A percentile compares a stretch with the other conserved stretches of the same genome.
Conservation (phyloP, 2,329 filamentous ascomycete genomes). For the Annulohypoxylon truncatum region DNA sequence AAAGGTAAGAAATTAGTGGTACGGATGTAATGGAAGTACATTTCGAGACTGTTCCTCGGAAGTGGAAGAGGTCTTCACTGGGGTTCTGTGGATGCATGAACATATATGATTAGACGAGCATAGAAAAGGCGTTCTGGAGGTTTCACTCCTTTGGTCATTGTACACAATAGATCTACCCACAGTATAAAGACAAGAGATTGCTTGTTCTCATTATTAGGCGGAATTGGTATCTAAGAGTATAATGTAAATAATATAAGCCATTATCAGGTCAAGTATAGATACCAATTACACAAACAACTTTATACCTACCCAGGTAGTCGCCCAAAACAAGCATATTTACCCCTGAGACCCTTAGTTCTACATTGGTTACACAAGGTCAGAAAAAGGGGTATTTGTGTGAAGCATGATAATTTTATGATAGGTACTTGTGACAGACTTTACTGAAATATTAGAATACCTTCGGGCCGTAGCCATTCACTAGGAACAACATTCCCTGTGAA, state of each 20-base stretch:
- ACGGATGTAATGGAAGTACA: constrained; percentile 29
- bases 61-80: neutral
- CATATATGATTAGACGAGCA: constrained; percentile 16
- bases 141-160: neutral
- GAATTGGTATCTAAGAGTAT: neutral
- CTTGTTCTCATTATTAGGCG: neutral
- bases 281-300: too few species aligned
- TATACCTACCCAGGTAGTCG: too few species aligned
- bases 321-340: neutral
- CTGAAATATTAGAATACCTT: too few species aligned
- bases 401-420: too few species aligned
- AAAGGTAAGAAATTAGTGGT: constrained; percentile 52
- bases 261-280: too few species aligned
- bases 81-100: neutral
- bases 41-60: neutral
- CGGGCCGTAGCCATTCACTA: too few species aligned
- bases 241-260: too few species aligned
- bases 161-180: neutral
- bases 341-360: neutral
- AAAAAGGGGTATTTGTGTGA: neutral
- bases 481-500: too few species aligned
- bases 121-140: constrained; percentile 12
- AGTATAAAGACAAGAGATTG: neutral
- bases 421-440: too few species aligned
- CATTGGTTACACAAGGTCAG: neutral